Evolutionary conservation across 495 filamentous ascomycete genomes (phyloP).

Genomic region (Parathielavia hyrcaniae): DNA sequence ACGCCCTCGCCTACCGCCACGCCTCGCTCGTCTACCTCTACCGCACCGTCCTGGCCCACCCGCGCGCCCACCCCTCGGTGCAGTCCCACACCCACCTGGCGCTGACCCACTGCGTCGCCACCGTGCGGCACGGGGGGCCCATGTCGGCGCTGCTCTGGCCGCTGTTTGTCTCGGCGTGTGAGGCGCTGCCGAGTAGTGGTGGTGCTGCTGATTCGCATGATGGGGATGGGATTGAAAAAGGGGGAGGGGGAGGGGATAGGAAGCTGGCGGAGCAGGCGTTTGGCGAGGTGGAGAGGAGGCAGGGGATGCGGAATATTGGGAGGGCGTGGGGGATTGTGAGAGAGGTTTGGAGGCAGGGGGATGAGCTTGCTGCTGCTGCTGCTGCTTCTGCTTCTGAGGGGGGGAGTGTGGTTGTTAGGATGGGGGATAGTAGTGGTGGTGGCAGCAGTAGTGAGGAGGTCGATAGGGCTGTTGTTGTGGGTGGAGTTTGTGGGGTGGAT

Average conservation of each 20-base stretch:
- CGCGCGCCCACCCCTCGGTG: slow-evolving; percentile 42
- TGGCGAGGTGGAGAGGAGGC: slow-evolving; percentile 43
- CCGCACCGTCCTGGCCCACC: slow-evolving; percentile 45
- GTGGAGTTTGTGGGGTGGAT: slow-evolving; percentile 4
- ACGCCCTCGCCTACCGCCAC: slow-evolving; percentile 57
- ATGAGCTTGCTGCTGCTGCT: slow-evolving; percentile 22
- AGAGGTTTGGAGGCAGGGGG: slow-evolving; percentile 51
- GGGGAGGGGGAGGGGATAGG: too few species aligned
- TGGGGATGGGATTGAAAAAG: too few species aligned
- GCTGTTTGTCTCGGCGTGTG: slow-evolving; percentile 53
- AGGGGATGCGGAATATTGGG: slow-evolving; percentile 58
- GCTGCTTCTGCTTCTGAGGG: background rate
- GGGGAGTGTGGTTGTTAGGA: background rate
- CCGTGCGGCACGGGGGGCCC: slow-evolving; percentile 47
- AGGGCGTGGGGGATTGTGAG: slow-evolving; percentile 51
- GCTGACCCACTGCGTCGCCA: slow-evolving; percentile 48
- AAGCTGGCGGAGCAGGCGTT: slow-evolving; percentile 44
- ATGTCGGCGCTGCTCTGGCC: slow-evolving; percentile 59
- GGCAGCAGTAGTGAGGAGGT: background rate
- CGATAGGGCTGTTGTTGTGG: background rate
- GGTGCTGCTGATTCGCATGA: slow-evolving; percentile 16
- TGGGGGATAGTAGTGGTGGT: background rate
- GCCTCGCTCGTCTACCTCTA: slow-evolving; percentile 57
- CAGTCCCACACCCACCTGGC: slow-evolving; percentile 47
- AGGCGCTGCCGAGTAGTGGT: slow-evolving; percentile 42